Evolutionary conservation across 1,139 yeast genomes (phyloP), one percentile per base, ranked within the genome.

Genomic region (Groenewaldozyma sp.): DNA sequence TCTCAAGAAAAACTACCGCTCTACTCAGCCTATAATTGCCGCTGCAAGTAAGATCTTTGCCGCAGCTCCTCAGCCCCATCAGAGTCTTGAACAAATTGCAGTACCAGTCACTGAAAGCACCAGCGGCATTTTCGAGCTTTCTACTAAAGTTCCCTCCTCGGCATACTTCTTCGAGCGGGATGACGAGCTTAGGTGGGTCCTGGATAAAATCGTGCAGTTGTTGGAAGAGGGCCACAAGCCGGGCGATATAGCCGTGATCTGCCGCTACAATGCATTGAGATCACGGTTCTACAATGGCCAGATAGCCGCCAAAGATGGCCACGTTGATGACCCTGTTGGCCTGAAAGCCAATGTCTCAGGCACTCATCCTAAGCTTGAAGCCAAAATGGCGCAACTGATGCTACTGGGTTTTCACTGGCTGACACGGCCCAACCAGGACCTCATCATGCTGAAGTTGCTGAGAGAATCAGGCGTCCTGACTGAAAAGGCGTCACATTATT

Each of bases 1-100:
- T 3, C 64, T 91, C 43, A 65, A 68, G 18, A 76, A 78, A 45
- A 91, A 88, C 56, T 91, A 88, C 57, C 66, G 97, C 38, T 86
- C 95, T 0, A 77, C 94, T 0, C 64, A 70, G 22, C 74, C 70
- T 32, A 81, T 91, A 27, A 62, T 88, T 4, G 60, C 68, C 22
- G 56, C 80, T 5, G 79, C 95, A 10, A 86, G 82, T 49, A 50
- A 58, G 0, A 58, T 87, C 11, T 84, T 88, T 73, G 63, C 68
- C 37, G 80, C 76, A 46, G 86, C 81, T 49, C 36, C 33, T 3
- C 18, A 40, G 28, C 45, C 42, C 1, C 31, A 13, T 6, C 31
- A 27, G 14, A 27, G 31, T 27, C 31, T 27, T 27, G 33, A 29
- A 7, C 33, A 29, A 29, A n/a, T 29, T 4, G 26, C 10, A 7